These are phyloP conservation scores for Eucalyptus erythrocorys DNA, from an alignment of 345 rosid species.

Conservation along the genomic window DNA sequence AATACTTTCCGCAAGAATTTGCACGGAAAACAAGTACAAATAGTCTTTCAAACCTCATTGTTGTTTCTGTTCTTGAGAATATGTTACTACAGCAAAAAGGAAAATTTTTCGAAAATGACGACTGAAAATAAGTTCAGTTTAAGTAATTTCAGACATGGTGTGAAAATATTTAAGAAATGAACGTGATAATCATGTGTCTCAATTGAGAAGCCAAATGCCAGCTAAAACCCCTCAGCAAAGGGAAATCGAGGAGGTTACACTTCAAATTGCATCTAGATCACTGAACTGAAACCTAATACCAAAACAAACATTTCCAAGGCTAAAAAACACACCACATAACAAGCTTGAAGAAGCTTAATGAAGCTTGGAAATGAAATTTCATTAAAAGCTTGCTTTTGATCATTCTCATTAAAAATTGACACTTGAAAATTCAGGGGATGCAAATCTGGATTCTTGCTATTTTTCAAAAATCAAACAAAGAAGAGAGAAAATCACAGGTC, in stretches of 20 bases:
- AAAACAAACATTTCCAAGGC: background rate
- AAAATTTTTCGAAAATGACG: background rate
- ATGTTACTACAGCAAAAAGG: background rate
- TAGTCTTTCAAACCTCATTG: background rate
- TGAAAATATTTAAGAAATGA: background rate
- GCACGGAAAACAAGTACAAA: background rate
- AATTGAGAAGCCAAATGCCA: background rate
- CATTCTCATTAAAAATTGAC: background rate
- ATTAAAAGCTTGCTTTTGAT: background rate
- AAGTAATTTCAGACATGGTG: background rate
- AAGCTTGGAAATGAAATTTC: background rate
- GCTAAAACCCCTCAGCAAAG: background rate
- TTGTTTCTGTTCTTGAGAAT: background rate
- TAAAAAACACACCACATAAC: background rate
- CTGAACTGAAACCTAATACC: background rate
- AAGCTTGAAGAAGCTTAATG: background rate
- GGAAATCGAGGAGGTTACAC: background rate
- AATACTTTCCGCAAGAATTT: background rate
- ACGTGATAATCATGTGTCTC: background rate
- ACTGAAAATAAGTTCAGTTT: background rate
- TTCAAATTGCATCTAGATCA: background rate
- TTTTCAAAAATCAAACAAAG: background rate
- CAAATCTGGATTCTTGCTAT: background rate
- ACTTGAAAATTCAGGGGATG: background rate
- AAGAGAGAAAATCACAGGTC: background rate